Conservation (phyloP, 805 yeast genomes). For the Teunomyces cretensis region DNA sequence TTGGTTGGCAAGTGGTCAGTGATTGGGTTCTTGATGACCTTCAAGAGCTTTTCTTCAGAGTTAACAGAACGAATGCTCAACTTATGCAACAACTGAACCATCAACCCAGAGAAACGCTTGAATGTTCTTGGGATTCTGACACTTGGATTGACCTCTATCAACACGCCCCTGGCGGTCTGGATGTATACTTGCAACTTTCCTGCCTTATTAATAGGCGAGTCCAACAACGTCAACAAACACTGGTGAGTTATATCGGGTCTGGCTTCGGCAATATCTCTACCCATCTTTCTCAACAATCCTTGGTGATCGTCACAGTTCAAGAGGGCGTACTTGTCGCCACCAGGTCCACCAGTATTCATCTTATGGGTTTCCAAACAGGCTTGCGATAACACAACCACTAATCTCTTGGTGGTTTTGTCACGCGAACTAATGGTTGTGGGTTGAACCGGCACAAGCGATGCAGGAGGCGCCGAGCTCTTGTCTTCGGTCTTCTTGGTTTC, state of each 20-base stretch:
- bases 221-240: slow-evolving; percentile 88
- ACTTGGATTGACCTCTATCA: slow-evolving; percentile 92
- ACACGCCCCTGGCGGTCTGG: slow-evolving; percentile 91
- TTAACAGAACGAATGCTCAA: slow-evolving; percentile 91
- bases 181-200: slow-evolving; percentile 96
- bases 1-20: slow-evolving; percentile 96
- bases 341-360: slow-evolving; percentile 72
- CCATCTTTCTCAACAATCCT: slow-evolving; percentile 91
- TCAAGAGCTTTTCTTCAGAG: slow-evolving; percentile 89
- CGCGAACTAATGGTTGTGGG: slow-evolving; percentile 79
- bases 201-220: slow-evolving; percentile 97
- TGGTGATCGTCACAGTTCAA: slow-evolving; percentile 98
- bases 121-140: slow-evolving; percentile 98
- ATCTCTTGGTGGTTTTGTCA: slow-evolving; percentile 82
- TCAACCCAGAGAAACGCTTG: slow-evolving; percentile 94
- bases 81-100: slow-evolving; percentile 95
- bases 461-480: slow-evolving; percentile 36
- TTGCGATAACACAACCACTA: slow-evolving; percentile 91
- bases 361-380: slow-evolving; percentile 96
- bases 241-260: slow-evolving; percentile 99
- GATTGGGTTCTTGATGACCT: slow-evolving; percentile 94
- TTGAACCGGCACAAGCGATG: slow-evolving; percentile 82
- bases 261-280: slow-evolving; percentile 95
- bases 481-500: slow-evolving; percentile 17
- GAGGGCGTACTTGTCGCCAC: slow-evolving; percentile 85